Percentiles rank a stretch among this genome's conserved stretches.
These are phyloP conservation scores for Heritiera littoralis DNA, from an alignment of 345 rosid genomes.

Conservation along the genomic window DNA sequence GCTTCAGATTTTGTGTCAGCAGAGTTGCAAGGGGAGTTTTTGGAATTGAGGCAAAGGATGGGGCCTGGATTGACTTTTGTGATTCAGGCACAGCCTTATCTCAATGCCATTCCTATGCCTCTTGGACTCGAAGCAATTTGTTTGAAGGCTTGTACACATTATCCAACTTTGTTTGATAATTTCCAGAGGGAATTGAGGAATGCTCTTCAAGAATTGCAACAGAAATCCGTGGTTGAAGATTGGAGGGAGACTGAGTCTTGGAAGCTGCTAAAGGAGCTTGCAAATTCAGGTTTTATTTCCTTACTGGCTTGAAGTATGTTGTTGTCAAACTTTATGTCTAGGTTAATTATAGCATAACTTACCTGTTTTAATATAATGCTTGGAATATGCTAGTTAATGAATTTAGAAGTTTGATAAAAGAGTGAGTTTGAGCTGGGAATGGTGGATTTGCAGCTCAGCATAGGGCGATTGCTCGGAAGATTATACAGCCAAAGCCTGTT, in stretches of 20 bases:
- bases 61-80: slow-evolving; percentile 93
- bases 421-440: slow-evolving; percentile 25
- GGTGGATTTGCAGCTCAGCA: slow-evolving; percentile 78
- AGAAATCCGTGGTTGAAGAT: slow-evolving; percentile 46
- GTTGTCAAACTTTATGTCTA: not conserved
- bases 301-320: not conserved
- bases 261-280: slow-evolving; percentile 93
- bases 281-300: slow-evolving; percentile 62
- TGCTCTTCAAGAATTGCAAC: slow-evolving; percentile 68
- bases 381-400: not conserved
- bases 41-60: slow-evolving; percentile 65
- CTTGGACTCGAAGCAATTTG: slow-evolving; percentile 75
- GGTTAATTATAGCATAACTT: not conserved
- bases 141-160: slow-evolving; percentile 85
- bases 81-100: slow-evolving; percentile 83
- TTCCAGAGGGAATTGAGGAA: slow-evolving; percentile 43
- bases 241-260: slow-evolving; percentile 80
- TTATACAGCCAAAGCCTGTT: slow-evolving; percentile 56
- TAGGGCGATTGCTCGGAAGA: slow-evolving; percentile 74
- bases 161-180: slow-evolving; percentile 86
- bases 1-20: slow-evolving; percentile 73
- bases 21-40: slow-evolving; percentile 78
- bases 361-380: slow-evolving; percentile 2
- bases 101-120: slow-evolving; percentile 85
- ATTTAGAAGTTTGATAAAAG: slow-evolving; percentile 14